A percentile compares a stretch with the other conserved stretches of the same genome.
Conservation (phyloP, 2,329 filamentous ascomycete genomes). For the Alternaria novae-zelandiae region DNA sequence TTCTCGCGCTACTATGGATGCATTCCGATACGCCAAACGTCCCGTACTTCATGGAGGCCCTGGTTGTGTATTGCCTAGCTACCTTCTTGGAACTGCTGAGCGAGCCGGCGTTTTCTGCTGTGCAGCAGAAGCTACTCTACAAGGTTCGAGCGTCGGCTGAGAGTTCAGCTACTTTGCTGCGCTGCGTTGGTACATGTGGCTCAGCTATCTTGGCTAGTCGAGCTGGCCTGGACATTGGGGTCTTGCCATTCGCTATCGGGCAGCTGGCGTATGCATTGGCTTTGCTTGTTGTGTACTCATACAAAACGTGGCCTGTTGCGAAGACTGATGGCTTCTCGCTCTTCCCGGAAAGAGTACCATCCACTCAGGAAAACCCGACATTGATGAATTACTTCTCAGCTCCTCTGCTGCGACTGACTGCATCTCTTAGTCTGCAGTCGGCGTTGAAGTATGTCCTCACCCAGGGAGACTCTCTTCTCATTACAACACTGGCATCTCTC, state of each 20-base stretch:
- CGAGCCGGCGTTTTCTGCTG: slow-evolving; percentile 88
- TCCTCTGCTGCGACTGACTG: slow-evolving; percentile 73
- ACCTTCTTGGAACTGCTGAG: slow-evolving; percentile 77
- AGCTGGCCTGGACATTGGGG: slow-evolving; percentile 65
- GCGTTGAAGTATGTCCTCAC: slow-evolving; percentile 92
- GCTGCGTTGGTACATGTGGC: slow-evolving; percentile 77
- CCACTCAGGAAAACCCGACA: slow-evolving; percentile 36
- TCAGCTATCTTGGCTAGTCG: slow-evolving; percentile 69
- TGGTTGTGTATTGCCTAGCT: slow-evolving; percentile 63
- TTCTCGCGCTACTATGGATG: slow-evolving; percentile 73
- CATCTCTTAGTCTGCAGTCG: slow-evolving; percentile 87
- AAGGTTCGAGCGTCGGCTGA: slow-evolving; percentile 82
- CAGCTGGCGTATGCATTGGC: slow-evolving; percentile 77
- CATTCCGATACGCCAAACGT: slow-evolving; percentile 60
- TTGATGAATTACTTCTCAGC: slow-evolving; percentile 63
- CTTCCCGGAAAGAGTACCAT: slow-evolving; percentile 54
- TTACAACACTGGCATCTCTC: slow-evolving; percentile 77
- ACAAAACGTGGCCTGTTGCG: slow-evolving; percentile 65
- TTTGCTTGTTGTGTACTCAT: slow-evolving; percentile 73
- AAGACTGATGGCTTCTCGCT: slow-evolving; percentile 71
- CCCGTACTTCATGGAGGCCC: slow-evolving; percentile 67
- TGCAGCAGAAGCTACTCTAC: slow-evolving; percentile 82
- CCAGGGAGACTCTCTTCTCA: slow-evolving; percentile 89
- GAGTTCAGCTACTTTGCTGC: slow-evolving; percentile 77
- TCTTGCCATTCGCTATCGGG: slow-evolving; percentile 87